phyloP scores from a whole-genome alignment of 495 filamentous ascomycete genomes.

The Pseudomonodictys pantanalensis region DNA sequence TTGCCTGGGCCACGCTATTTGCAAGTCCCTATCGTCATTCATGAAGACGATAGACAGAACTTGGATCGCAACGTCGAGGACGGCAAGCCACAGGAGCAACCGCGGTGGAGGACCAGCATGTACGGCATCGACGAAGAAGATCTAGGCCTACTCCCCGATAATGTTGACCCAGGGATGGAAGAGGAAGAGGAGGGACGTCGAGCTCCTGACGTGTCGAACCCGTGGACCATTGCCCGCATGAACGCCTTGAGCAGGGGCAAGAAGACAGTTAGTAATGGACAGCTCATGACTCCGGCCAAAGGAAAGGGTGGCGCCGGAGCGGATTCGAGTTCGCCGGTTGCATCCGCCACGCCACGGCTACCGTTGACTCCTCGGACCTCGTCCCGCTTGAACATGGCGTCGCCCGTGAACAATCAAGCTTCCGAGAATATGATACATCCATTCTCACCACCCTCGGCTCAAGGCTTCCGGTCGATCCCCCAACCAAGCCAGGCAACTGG shows the following conservation, averaged over 20 bases:
- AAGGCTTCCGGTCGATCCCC: too few species aligned
- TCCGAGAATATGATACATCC: too few species aligned
- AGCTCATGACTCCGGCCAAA: constrained; percentile 25
- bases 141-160: constrained; percentile 16
- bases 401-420: too few species aligned
- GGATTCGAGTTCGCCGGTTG: constrained; percentile 10
- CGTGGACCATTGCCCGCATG: constrained; percentile 60
- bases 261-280: background rate
- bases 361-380: constrained; percentile 17
- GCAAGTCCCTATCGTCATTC: background rate
- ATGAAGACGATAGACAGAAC: too few species aligned
- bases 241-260: constrained; percentile 42
- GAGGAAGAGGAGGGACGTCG: constrained; percentile 32
- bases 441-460: too few species aligned
- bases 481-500: too few species aligned
- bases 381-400: too few species aligned
- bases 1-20: background rate
- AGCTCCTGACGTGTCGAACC: constrained; percentile 48
- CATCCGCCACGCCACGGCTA: background rate
- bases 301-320: background rate
- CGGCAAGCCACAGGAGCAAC: background rate
- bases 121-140: constrained; percentile 33
- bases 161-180: constrained; percentile 1
- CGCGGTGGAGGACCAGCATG: constrained; percentile 23
- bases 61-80: too few species aligned